Evolutionary conservation across 2,329 filamentous ascomycete species (phyloP).

Genomic region (Paramyrothecium sp.): DNA sequence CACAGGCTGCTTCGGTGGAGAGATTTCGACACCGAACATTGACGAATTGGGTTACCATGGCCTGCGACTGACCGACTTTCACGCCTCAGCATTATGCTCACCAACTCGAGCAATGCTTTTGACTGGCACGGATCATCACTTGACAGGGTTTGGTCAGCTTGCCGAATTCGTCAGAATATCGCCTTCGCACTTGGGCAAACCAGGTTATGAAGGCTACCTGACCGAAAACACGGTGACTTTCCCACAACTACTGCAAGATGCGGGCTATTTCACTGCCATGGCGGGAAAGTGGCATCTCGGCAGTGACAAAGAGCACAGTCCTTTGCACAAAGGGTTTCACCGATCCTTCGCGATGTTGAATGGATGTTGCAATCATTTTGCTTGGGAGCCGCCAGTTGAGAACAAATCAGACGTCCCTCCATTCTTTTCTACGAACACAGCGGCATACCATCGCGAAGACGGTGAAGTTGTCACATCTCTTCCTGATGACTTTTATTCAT

Average conservation of each 20-base stretch:
- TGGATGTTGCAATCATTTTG: constrained; percentile 53
- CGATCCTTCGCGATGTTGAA: constrained; percentile 58
- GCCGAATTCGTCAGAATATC: constrained; percentile 39
- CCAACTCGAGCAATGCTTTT: constrained; percentile 64
- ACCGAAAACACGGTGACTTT: constrained; percentile 53
- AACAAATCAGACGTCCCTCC: too few species aligned
- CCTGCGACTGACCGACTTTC: constrained; percentile 61
- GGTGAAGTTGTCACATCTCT: constrained; percentile 1
- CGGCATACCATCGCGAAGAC: too few species aligned
- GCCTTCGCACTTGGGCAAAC: constrained; percentile 6
- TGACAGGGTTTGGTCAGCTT: constrained; percentile 25
- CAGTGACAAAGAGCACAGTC: constrained; percentile 29
- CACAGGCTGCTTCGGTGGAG: constrained; percentile 56
- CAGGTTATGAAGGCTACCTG: constrained; percentile 48
- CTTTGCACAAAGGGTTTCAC: constrained; percentile 56
- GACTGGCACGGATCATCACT: constrained; percentile 47
- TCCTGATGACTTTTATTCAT: constrained; percentile 45
- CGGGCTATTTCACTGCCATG: constrained; percentile 56
- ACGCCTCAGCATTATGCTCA: constrained; percentile 61
- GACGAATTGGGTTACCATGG: constrained; percentile 50
- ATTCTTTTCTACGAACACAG: too few species aligned
- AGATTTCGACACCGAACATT: constrained; percentile 60
- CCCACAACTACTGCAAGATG: constrained; percentile 53
- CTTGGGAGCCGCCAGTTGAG: constrained; percentile 17
- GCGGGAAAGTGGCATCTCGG: constrained; percentile 42